Evolutionary conservation across 331 rosid species (phyloP).

Genomic region (Dryas integrifolia): DNA sequence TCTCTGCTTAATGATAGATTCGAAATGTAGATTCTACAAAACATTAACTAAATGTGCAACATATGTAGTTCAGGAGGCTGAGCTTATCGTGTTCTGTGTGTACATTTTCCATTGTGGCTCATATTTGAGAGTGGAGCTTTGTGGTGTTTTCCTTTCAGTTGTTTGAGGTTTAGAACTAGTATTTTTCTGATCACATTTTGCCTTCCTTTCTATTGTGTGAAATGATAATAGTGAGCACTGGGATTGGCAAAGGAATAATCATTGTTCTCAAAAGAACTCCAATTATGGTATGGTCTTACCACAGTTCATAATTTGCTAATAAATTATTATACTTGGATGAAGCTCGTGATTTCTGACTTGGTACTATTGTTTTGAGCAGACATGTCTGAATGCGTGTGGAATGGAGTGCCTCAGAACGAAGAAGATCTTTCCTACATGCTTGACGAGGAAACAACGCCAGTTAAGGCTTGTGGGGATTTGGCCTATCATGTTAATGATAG

Average conservation of each 20-base stretch:
- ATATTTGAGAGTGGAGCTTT: slow-evolving; percentile 9
- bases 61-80: slow-evolving; percentile 10
- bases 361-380: slow-evolving; percentile 37
- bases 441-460: slow-evolving; percentile 86
- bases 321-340: background rate
- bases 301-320: background rate
- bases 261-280: slow-evolving; percentile 43
- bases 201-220: slow-evolving; percentile 14
- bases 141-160: slow-evolving; percentile 4
- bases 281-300: slow-evolving; percentile 43
- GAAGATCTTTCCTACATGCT: slow-evolving; percentile 74
- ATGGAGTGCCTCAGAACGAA: slow-evolving; percentile 62
- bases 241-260: slow-evolving; percentile 55
- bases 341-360: slow-evolving; percentile 23
- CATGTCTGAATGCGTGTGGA: slow-evolving; percentile 60
- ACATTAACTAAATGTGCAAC: background rate
- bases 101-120: slow-evolving; percentile 23
- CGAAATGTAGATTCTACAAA: slow-evolving; percentile 11
- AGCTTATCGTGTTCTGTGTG: slow-evolving; percentile 14
- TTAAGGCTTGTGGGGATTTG: slow-evolving; percentile 85
- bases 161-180: background rate
- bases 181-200: background rate
- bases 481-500: slow-evolving; percentile 46
- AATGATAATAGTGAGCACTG: slow-evolving; percentile 46
- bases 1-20: background rate